phyloP scores from a whole-genome alignment of 306 rosid genomes.

The Vigna radiata region DNA sequence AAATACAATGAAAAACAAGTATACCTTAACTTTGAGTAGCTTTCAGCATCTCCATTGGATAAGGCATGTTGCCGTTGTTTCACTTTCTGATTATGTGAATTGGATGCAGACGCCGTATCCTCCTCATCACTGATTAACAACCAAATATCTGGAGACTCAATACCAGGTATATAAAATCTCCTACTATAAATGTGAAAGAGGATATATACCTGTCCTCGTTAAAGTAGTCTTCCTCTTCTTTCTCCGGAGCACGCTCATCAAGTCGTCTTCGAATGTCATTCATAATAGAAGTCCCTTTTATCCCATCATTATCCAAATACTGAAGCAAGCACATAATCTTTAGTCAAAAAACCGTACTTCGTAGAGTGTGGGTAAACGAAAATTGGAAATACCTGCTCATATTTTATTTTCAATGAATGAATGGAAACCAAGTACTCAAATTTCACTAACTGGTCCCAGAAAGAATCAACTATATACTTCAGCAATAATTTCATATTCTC shows the following conservation, averaged over 20 bases:
- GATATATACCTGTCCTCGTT: slow-evolving; percentile 73
- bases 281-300: slow-evolving; percentile 58
- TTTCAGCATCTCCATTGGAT: slow-evolving; percentile 77
- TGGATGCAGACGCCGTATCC: slow-evolving; percentile 80
- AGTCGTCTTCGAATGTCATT: slow-evolving; percentile 72
- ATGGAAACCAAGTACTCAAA: slow-evolving; percentile 77
- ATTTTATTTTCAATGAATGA: slow-evolving; percentile 81
- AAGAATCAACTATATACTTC: slow-evolving; percentile 78
- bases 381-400: slow-evolving; percentile 80
- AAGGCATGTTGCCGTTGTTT: slow-evolving; percentile 55
- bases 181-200: slow-evolving; percentile 7
- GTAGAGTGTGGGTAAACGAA: slow-evolving; percentile 32
- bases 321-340: slow-evolving; percentile 51
- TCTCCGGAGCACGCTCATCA: slow-evolving; percentile 93
- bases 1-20: slow-evolving; percentile 27
- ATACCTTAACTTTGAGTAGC: slow-evolving; percentile 65
- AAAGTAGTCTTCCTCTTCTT: slow-evolving; percentile 93
- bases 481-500: slow-evolving; percentile 77
- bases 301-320: slow-evolving; percentile 78
- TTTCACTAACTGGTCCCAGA: slow-evolving; percentile 78
- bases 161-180: slow-evolving; percentile 24
- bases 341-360: slow-evolving; percentile 21
- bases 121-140: slow-evolving; percentile 81
- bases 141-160: slow-evolving; percentile 39
- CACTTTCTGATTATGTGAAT: slow-evolving; percentile 57